Evolutionary conservation across 176 grass and related monocot species (phyloP).

Genomic region (Cymbopogon citratus): DNA sequence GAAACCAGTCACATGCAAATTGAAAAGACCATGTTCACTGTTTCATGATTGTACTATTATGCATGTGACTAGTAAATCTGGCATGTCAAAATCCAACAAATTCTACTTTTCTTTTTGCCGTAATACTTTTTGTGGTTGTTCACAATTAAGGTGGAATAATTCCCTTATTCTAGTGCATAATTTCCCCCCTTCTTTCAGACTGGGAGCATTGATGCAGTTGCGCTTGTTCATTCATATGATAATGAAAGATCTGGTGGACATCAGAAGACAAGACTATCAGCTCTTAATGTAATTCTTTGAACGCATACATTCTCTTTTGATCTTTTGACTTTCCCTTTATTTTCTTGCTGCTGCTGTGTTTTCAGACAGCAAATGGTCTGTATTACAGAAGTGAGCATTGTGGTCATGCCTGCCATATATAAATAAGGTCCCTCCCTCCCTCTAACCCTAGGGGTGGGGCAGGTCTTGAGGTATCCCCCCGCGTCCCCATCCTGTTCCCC

Average conservation of each 20-base stretch:
- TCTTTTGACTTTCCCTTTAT: not conserved
- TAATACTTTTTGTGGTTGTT: not conserved
- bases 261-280: constrained; percentile 76
- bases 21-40: not conserved
- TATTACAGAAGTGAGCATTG: not conserved
- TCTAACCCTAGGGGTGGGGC: no score
- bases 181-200: constrained; percentile 36
- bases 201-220: constrained; percentile 69
- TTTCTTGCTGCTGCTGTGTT: not conserved
- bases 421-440: not conserved
- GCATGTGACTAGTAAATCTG: not conserved
- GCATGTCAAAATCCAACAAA: not conserved
- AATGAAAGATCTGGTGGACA: constrained; percentile 64
- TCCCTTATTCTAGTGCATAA: not conserved
- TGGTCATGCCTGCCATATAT: not conserved
- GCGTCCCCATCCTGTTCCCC: no score
- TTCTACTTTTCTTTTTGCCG: not conserved
- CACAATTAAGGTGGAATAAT: not conserved
- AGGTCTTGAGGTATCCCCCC: not conserved
- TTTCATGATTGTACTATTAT: not conserved
- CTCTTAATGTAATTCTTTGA: constrained; percentile 63
- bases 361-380: not conserved
- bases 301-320: not conserved
- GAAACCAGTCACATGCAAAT: not conserved
- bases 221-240: constrained; percentile 86